Base-by-base conservation (phyloP, 768 basidiomycete species). In the Kwoniella botswanensis region DNA sequence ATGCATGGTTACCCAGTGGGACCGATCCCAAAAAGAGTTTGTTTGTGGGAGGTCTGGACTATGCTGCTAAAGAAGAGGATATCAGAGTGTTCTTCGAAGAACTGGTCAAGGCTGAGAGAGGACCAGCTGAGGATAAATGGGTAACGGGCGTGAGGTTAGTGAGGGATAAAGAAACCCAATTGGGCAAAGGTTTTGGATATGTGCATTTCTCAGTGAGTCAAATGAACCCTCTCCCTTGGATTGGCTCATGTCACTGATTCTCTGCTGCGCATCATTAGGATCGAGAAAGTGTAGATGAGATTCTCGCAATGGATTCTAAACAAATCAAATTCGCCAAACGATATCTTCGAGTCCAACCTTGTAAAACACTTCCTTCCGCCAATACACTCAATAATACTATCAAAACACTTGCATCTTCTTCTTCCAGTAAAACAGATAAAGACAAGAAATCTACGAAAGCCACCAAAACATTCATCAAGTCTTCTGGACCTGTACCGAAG, bases 171-270 rank as follows among this genome's bases (percentile, higher is more conserved):
- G 93, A 92, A 69, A 97, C 93, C 1, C 93, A 94, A 75, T 88
- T 98, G 15, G 96, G 95, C 13, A 97, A 96, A 84, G 95, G 95
- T 4, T 95, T 98, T 82, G 93, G 92, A 11, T 97, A 98, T 78
- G 90, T 98, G 21, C 90, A 93, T 76, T 93, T 98, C 72, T 82
- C 86, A 67, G 96, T 96, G 82, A 71, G 91, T 86, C 24, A 54
- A n/a, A 22, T 90, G 93, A 35, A 35, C 35, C 75, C 92, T 98
- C 9, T 21, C 26, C 18, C 10, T 18, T 18, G n/a, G 5, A 24
- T 13, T 2, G 3, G 24, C 35, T n/a, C 52, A 17, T 10, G 41
- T n/a, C 35, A 29, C 53, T 65, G 53, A 65, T 65, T 12, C 29
- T 56, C 18, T 24, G 5, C 12, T 41, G 17, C 22, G 24, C 12